These are phyloP conservation scores for Linnemannia zychae DNA, from an alignment of 192 early-diverging fungal genomes.

Conservation along the genomic window DNA sequence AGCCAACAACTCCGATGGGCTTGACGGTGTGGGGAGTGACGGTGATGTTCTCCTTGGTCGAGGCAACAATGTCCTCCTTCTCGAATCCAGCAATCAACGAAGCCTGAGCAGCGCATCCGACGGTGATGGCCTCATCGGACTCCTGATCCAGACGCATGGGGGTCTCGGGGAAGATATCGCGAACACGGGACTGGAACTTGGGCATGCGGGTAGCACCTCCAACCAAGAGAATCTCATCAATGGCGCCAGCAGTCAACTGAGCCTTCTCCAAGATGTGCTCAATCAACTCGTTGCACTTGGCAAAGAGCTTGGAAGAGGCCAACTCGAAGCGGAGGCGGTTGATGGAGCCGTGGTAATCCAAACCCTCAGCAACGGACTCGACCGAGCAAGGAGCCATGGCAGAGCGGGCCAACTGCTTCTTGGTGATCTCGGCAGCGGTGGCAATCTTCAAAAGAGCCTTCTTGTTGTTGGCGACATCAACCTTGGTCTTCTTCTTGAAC, in stretches of 20 bases:
- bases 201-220: slow-evolving; percentile 93
- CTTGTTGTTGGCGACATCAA: slow-evolving; percentile 82
- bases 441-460: slow-evolving; percentile 87
- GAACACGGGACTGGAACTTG: slow-evolving; percentile 83
- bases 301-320: slow-evolving; percentile 83
- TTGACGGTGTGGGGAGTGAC: slow-evolving; percentile 74
- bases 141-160: slow-evolving; percentile 87
- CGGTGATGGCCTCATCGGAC: slow-evolving; percentile 93
- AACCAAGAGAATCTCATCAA: slow-evolving; percentile 90
- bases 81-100: slow-evolving; percentile 76
- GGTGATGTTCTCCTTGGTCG: slow-evolving; percentile 64
- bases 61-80: slow-evolving; percentile 70
- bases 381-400: slow-evolving; percentile 91
- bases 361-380: slow-evolving; percentile 91
- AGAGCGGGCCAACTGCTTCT: slow-evolving; percentile 86
- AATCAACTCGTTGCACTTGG: slow-evolving; percentile 76
- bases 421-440: slow-evolving; percentile 90
- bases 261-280: slow-evolving; percentile 74
- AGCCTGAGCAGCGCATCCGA: slow-evolving; percentile 93
- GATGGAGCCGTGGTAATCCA: slow-evolving; percentile 89
- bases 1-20: slow-evolving; percentile 81
- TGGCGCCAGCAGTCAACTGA: slow-evolving; percentile 74
- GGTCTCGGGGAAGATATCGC: slow-evolving; percentile 79
- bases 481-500: slow-evolving; percentile 89
- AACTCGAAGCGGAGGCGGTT: slow-evolving; percentile 94